Conservation (phyloP, 1,284 basidiomycete species). For the Sporisorium graminicola region DNA sequence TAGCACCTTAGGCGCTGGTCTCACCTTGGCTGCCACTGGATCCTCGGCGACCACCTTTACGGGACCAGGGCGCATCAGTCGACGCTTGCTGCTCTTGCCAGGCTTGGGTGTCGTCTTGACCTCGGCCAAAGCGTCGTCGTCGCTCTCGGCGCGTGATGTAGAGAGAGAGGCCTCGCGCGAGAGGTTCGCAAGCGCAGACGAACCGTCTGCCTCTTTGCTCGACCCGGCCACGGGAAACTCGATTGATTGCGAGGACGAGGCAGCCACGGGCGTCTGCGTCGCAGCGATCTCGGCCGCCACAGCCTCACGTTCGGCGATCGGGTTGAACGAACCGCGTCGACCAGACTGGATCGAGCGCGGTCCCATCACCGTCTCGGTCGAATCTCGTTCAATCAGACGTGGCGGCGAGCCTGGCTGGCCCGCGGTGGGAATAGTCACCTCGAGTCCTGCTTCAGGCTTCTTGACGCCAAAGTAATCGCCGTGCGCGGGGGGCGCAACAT, state of each 20-base stretch:
- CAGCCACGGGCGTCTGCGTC: constrained; percentile 10
- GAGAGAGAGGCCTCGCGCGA: constrained; percentile 8
- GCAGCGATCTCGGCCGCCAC: constrained; percentile 37
- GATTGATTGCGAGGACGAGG: constrained; percentile 6
- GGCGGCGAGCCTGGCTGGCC: constrained; percentile 32
- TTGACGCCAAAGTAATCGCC: constrained; percentile 47
- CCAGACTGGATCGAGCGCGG: constrained; percentile 47
- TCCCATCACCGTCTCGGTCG: constrained; percentile 51
- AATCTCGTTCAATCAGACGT: constrained; percentile 47
- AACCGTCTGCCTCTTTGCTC: neutral
- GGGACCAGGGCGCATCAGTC: constrained; percentile 34
- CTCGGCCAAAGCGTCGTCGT: constrained; percentile 14
- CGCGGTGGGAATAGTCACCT: constrained; percentile 24
- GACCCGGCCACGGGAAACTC: neutral
- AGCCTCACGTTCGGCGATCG: constrained; percentile 41
- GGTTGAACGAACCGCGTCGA: constrained; percentile 49
- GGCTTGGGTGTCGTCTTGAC: constrained; percentile 6
- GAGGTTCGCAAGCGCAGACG: constrained; percentile 7
- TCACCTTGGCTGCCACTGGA: constrained; percentile 28
- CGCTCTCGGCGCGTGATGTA: constrained; percentile 24
- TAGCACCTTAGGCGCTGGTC: constrained; percentile 24
- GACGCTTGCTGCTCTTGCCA: constrained; percentile 37
- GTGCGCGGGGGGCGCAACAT: constrained; percentile 38
- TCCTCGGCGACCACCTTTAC: constrained; percentile 45
- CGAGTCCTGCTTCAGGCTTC: constrained; percentile 29